These are phyloP conservation scores for Nematocida sp. DNA, from an alignment of 371 early-diverging fungal genomes.

Conservation along the genomic window DNA sequence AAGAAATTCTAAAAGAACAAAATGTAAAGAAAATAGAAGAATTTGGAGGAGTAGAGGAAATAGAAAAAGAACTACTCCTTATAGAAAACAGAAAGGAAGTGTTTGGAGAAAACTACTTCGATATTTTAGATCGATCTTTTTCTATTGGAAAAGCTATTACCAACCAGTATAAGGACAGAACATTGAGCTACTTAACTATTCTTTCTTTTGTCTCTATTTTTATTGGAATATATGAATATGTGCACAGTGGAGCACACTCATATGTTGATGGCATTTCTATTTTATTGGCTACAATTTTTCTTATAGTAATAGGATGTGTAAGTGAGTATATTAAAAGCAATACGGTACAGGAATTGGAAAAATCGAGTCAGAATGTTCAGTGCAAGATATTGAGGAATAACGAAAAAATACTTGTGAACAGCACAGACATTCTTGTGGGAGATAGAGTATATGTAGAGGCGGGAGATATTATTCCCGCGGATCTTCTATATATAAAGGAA, in stretches of 20 bases:
- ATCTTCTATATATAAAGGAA: conserved; percentile 72
- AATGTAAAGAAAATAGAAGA: neutral
- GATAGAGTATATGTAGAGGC: conserved; percentile 81
- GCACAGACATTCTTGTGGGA: conserved; percentile 69
- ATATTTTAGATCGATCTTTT: neutral
- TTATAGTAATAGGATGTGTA: conserved; percentile 80
- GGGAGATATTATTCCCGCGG: conserved; percentile 83
- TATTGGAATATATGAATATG: conserved; percentile 11
- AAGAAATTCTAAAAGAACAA: neutral
- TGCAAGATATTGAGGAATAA: conserved; percentile 66
- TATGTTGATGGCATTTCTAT: conserved; percentile 80
- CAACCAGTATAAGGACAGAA: neutral
- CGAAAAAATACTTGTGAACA: conserved; percentile 65
- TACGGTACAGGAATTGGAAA: conserved; percentile 81
- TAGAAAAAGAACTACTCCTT: neutral
- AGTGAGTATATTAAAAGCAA: conserved; percentile 88
- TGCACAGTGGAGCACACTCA: conserved; percentile 65
- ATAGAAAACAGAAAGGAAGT: neutral
- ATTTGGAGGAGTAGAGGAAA: neutral
- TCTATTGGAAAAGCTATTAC: neutral
- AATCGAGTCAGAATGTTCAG: conserved; percentile 75
- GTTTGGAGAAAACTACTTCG: neutral
- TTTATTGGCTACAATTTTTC: conserved; percentile 76
- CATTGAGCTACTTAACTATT: neutral
- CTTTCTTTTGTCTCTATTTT: neutral